Conservation (phyloP, 805 yeast species). For the Kregervanrija pseudodelftensis region DNA sequence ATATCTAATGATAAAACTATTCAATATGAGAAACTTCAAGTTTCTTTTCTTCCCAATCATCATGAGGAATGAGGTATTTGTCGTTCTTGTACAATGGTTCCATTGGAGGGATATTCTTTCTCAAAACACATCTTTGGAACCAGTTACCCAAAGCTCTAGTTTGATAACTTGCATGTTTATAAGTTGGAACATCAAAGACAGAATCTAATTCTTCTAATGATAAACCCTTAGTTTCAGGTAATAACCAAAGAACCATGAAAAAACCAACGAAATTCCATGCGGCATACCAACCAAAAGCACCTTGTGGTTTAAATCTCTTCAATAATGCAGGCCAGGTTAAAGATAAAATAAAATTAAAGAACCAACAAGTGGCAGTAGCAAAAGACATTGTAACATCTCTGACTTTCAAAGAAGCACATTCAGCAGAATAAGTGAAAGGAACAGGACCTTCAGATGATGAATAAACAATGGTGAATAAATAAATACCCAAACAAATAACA, state of each 20-base stretch:
- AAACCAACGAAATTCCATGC: slow-evolving; percentile 74
- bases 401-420: slow-evolving; percentile 70
- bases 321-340: slow-evolving; percentile 76
- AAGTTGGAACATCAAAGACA: slow-evolving; percentile 55
- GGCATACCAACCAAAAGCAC: slow-evolving; percentile 86
- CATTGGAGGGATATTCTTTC: slow-evolving; percentile 39
- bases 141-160: slow-evolving; percentile 33
- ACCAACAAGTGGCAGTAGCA: slow-evolving; percentile 72
- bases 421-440: slow-evolving; percentile 85
- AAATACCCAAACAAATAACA: slow-evolving; percentile 64
- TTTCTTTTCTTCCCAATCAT: slow-evolving; percentile 57
- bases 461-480: slow-evolving; percentile 64
- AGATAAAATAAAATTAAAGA: slow-evolving; percentile 63
- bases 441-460: slow-evolving; percentile 88
- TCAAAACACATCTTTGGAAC: slow-evolving; percentile 41
- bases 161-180: slow-evolving; percentile 47
- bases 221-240: slow-evolving; percentile 66
- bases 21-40: slow-evolving; percentile 46
- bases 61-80: slow-evolving; percentile 52
- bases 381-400: slow-evolving; percentile 77
- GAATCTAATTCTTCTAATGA: slow-evolving; percentile 74
- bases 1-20: slow-evolving; percentile 1
- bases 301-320: slow-evolving; percentile 63
- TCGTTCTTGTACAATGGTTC: slow-evolving; percentile 53
- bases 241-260: slow-evolving; percentile 61